These are phyloP conservation scores for Pythium monospermum DNA, from an alignment of 352 stramenopile species.

Conservation along the genomic window DNA sequence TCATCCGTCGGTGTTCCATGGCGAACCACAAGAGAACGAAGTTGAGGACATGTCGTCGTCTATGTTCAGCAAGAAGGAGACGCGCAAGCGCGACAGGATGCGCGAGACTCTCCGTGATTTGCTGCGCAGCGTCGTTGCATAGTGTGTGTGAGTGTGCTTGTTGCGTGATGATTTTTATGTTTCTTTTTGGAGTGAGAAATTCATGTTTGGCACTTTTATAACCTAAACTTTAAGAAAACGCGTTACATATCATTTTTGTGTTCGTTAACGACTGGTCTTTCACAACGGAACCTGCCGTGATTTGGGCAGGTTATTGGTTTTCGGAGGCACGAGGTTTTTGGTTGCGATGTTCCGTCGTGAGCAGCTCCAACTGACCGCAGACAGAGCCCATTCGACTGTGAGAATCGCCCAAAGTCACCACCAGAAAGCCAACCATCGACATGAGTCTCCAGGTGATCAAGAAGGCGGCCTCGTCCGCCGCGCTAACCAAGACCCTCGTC, in stretches of 20 bases:
- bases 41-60: not conserved
- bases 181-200: too few species aligned
- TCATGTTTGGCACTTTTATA: too few species aligned
- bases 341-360: not conserved
- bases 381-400: not conserved
- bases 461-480: constrained; percentile 10
- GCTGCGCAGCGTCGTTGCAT: too few species aligned
- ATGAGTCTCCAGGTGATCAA: constrained; percentile 25
- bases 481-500: constrained; percentile 30
- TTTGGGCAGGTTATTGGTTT: too few species aligned
- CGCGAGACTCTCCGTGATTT: constrained; percentile 16
- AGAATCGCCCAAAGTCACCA: constrained; percentile 6
- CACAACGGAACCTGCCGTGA: too few species aligned
- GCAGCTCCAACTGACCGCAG: not conserved
- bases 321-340: too few species aligned
- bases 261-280: too few species aligned
- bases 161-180: too few species aligned
- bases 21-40: not conserved
- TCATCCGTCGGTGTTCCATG: not conserved
- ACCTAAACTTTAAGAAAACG: too few species aligned
- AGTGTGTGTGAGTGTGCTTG: too few species aligned
- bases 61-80: constrained; percentile 2
- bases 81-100: constrained; percentile 25
- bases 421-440: constrained; percentile 7
- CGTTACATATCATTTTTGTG: too few species aligned